Base-by-base conservation (phyloP, 352 stramenopile species). In the Globisporangium rhizosaccharum region DNA sequence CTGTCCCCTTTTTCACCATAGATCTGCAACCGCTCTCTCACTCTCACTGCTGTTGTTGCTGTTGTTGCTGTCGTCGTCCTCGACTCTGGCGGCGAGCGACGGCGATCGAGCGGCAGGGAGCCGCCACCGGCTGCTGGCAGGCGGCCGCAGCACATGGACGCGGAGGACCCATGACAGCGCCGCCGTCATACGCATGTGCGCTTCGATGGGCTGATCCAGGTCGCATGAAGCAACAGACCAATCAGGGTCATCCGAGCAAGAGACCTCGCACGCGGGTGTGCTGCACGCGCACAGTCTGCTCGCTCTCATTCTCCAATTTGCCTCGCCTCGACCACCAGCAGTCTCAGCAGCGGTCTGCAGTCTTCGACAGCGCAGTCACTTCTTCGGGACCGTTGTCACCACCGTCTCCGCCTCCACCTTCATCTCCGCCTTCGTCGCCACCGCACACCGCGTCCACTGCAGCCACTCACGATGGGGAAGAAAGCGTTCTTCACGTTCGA, bases 401-500 rank as follows among this genome's bases (percentile, higher is more conserved):
- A 25, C 18, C 44, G 44, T 20, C 14, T n/a, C 14, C 39, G 39
- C 1, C 39, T 20, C 6, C 17, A 7, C 17, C 39, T 45, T 12
- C 39, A 20, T 12, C 39, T 20, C 44, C n/a, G 17, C 44, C 18
- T 14, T 49, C 44, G 15, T 23, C 44, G n/a, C 44, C 14, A 12
- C 18, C 44, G 20, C 44, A 28, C n/a, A 49, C n/a, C n/a, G n/a
- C n/a, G n/a, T n/a, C n/a, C 44, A 3, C 44, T 0, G 28, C 28
- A 49, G 44, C 44, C 0, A 15, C 44, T 18, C 39, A 45, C 44
- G 10, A 49, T 48, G 42, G 42, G 42, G 7, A 48, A 48, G 42
- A 48, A 48, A 48, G 42, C 42, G 42, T 48, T 48, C 42, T 48
- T 48, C 42, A 48, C 42, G 42, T 48, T 48, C 42, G 42, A 48